A percentile compares a stretch with the other conserved stretches of the same genome.
Evolutionary conservation across 257 asterid species (phyloP).

Genomic region (Jacaranda copaia): DNA sequence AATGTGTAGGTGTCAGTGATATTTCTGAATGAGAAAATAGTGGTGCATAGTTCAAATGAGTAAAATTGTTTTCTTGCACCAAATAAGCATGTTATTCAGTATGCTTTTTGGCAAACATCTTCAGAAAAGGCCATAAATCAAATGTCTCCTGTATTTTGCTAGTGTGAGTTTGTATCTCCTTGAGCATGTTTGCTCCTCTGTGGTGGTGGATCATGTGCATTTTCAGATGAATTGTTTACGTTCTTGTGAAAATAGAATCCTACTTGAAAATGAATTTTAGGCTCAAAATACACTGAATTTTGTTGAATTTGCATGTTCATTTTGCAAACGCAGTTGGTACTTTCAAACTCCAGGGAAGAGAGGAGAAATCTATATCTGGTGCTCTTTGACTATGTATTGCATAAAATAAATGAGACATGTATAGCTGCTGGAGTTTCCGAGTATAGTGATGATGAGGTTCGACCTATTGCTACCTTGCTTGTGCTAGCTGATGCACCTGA

Average conservation of each 20-base stretch:
- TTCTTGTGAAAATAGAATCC: neutral
- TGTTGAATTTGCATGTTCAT: conserved; percentile 37
- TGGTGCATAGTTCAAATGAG: conserved; percentile 1
- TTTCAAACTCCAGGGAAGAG: conserved; percentile 90
- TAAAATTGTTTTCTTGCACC: neutral
- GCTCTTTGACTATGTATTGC: conserved; percentile 90
- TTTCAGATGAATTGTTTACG: conserved; percentile 19
- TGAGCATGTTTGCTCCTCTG: conserved; percentile 8
- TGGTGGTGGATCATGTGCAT: neutral
- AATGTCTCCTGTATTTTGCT: conserved; percentile 16
- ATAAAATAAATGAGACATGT: conserved; percentile 87
- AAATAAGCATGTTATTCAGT: conserved; percentile 14
- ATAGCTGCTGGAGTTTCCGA: conserved; percentile 83
- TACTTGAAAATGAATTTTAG: conserved; percentile 23
- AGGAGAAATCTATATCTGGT: conserved; percentile 92
- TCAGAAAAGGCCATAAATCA: neutral
- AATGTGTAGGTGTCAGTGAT: neutral
- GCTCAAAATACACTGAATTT: conserved; percentile 24
- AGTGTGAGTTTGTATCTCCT: conserved; percentile 10
- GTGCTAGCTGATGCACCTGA: conserved; percentile 97
- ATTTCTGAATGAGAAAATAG: neutral
- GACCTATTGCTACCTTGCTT: conserved; percentile 93
- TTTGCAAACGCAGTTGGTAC: conserved; percentile 75
- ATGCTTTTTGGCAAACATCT: neutral
- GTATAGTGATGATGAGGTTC: conserved; percentile 92